These are phyloP conservation scores for Cryptococcus sp. DNA, from an alignment of 1,284 basidiomycete genomes.

Conservation along the genomic window DNA sequence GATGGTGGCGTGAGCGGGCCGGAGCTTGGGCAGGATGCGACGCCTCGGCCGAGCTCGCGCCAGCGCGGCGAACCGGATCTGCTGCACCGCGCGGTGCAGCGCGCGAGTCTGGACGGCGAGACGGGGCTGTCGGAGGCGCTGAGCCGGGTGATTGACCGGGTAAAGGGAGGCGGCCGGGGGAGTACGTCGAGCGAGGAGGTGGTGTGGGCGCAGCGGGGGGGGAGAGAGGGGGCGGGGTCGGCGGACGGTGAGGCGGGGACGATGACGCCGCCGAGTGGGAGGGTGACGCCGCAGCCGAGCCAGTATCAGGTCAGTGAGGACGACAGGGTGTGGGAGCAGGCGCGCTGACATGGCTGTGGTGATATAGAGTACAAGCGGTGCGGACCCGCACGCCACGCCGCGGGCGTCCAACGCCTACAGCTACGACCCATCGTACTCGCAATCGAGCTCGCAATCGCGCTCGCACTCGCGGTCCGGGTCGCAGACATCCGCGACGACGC, in stretches of 20 bases:
- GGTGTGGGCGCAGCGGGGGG: neutral
- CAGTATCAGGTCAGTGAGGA: neutral
- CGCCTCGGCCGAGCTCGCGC: neutral
- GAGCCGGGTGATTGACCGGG: conserved; percentile 70
- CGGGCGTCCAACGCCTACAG: neutral
- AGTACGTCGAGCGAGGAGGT: conserved; percentile 26
- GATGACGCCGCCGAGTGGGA: neutral
- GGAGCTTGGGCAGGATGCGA: conserved; percentile 49
- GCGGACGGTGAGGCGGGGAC: neutral
- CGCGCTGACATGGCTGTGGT: neutral
- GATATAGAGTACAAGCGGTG: neutral
- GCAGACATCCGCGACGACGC: neutral
- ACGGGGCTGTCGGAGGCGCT: conserved; percentile 68
- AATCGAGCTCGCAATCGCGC: neutral
- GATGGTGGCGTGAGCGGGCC: no score
- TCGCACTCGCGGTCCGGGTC: conserved; percentile 19
- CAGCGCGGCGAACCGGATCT: conserved; percentile 54
- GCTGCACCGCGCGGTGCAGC: conserved; percentile 57
- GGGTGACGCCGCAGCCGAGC: neutral
- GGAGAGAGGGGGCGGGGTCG: no score
- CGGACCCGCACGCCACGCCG: neutral
- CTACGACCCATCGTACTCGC: neutral
- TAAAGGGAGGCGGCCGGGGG: conserved; percentile 52
- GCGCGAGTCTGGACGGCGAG: conserved; percentile 17
- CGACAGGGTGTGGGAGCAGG: neutral